Percentiles rank a stretch among this genome's conserved stretches.
phyloP scores from a whole-genome alignment of 1,284 basidiomycete genomes.

The Ceratorhiza oryzae-sativae region DNA sequence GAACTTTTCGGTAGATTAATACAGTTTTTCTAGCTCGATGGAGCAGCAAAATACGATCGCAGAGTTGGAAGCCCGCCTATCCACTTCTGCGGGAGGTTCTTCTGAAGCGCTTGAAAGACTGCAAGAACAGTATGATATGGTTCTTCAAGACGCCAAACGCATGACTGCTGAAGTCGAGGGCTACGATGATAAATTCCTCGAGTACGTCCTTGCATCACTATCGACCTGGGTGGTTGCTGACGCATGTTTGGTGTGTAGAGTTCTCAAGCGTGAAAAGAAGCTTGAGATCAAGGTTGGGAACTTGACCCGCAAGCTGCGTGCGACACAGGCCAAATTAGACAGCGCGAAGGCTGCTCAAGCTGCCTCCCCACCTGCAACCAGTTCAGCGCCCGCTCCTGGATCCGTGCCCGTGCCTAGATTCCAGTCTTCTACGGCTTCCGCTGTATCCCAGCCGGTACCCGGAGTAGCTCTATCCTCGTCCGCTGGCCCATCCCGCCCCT shows the following conservation, averaged over 20 bases:
- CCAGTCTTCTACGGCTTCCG: background rate
- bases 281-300: slow-evolving; percentile 41
- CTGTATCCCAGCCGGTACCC: background rate
- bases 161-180: slow-evolving; percentile 37
- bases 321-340: slow-evolving; percentile 34
- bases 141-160: slow-evolving; percentile 37
- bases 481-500: slow-evolving; percentile 1
- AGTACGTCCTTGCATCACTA: too few species aligned
- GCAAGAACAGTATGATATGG: slow-evolving; percentile 40
- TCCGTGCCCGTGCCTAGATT: background rate
- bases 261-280: slow-evolving; percentile 40
- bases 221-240: too few species aligned
- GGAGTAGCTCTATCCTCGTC: background rate
- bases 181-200: slow-evolving; percentile 41
- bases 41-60: slow-evolving; percentile 22
- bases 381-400: background rate
- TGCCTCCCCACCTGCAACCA: background rate
- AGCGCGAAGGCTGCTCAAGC: slow-evolving; percentile 22
- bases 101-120: slow-evolving; percentile 28
- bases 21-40: background rate
- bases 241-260: slow-evolving; percentile 7
- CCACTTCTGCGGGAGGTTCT: slow-evolving; percentile 1
- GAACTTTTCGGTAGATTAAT: background rate
- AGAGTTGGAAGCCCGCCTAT: slow-evolving; percentile 6
- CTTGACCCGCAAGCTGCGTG: slow-evolving; percentile 38